A percentile compares a stretch with the other conserved stretches of the same genome.
Conservation (phyloP, 148 eudicot genomes). For the Dianthus caryophyllus region DNA sequence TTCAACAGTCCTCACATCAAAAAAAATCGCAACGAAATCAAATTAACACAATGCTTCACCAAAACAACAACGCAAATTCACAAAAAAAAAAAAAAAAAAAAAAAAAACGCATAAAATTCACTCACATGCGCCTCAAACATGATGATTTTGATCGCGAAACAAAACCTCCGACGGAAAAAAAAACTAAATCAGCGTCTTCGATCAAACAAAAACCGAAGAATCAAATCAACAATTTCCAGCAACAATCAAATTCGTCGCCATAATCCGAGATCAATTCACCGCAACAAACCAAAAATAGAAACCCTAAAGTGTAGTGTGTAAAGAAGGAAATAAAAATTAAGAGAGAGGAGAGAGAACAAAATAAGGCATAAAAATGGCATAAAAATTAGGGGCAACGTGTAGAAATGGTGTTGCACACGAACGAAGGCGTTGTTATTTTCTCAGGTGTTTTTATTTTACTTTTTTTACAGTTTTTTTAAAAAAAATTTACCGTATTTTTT, state of each 20-base stretch:
- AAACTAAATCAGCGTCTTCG: slow-evolving; percentile 9
- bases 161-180: not conserved
- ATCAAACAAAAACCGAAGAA: not conserved
- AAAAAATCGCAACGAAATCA: too few species aligned
- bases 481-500: not conserved
- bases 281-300: not conserved
- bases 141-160: slow-evolving; percentile 2
- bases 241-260: not conserved
- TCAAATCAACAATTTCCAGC: not conserved
- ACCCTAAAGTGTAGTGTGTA: slow-evolving; percentile 20
- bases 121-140: slow-evolving; percentile 41
- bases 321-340: not conserved
- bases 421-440: not conserved
- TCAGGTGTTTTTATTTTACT: slow-evolving; percentile 8
- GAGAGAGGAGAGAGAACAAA: not conserved
- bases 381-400: slow-evolving; percentile 13
- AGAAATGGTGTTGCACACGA: not conserved
- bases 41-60: too few species aligned
- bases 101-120: too few species aligned
- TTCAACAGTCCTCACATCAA: too few species aligned
- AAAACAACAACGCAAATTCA: too few species aligned
- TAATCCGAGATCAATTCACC: slow-evolving; percentile 10
- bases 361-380: not conserved
- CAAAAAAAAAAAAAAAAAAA: too few species aligned
- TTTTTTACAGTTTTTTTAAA: not conserved